A percentile compares a stretch with the other conserved stretches of the same genome.
phyloP scores from a whole-genome alignment of 129 eudicot genomes.

The Helianthus tuberosus region DNA sequence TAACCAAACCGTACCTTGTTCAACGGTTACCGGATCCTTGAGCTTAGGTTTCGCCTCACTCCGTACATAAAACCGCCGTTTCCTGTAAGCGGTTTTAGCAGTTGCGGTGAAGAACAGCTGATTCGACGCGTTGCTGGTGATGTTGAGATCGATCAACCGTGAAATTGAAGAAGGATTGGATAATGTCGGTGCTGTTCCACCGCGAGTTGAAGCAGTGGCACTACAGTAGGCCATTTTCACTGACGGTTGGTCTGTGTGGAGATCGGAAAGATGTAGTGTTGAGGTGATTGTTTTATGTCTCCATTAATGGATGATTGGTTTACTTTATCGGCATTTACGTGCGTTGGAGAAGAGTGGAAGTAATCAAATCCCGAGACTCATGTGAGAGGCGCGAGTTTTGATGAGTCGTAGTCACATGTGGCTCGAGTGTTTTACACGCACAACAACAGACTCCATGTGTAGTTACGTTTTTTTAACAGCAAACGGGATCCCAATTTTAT shows the following conservation, averaged over 20 bases:
- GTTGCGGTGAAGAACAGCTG: conserved; percentile 26
- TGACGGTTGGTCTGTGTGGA: not conserved
- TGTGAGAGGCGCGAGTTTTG: conserved; percentile 31
- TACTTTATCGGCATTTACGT: conserved; percentile 17
- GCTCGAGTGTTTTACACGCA: conserved; percentile 37
- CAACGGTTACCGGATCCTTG: conserved; percentile 44
- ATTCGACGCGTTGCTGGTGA: conserved; percentile 27
- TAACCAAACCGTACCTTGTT: conserved; percentile 42
- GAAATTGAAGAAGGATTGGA: conserved; percentile 42
- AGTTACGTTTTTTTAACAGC: not conserved
- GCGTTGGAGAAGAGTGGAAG: not conserved
- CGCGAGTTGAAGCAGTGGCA: conserved; percentile 30
- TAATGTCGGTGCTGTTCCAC: conserved; percentile 24
- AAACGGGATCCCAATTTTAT: too few relatives aligned
- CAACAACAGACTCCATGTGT: not conserved
- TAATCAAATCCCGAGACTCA: conserved; percentile 48
- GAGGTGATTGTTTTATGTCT: not conserved
- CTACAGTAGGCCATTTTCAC: conserved; percentile 48
- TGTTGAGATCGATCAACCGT: conserved; percentile 31
- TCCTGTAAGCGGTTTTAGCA: conserved; percentile 24
- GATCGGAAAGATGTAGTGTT: conserved; percentile 8
- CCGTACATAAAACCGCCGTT: conserved; percentile 43
- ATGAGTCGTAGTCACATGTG: conserved; percentile 32
- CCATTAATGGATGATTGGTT: not conserved
- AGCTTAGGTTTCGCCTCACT: conserved; percentile 48